Evolutionary conservation across 352 stramenopile species (phyloP).

Genomic region (Phytophthora colocasiae): DNA sequence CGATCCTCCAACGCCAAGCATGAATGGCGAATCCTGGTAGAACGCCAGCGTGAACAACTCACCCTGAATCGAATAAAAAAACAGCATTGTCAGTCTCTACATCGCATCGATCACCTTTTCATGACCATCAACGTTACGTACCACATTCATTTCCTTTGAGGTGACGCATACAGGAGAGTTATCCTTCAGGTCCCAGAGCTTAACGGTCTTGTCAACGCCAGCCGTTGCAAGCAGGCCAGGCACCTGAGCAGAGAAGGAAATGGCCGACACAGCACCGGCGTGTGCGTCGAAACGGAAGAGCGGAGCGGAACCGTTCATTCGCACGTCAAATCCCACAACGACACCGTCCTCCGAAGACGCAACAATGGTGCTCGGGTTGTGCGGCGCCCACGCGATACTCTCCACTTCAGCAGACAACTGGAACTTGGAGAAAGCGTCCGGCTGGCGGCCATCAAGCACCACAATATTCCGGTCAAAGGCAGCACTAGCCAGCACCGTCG

Average conservation of each 20-base stretch:
- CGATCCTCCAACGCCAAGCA: conserved; percentile 90
- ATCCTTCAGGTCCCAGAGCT: conserved; percentile 95
- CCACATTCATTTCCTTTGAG: conserved; percentile 93
- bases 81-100: conserved; percentile 9
- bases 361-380: conserved; percentile 93
- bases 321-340: conserved; percentile 95
- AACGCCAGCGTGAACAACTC: conserved; percentile 93
- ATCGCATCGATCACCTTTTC: not conserved
- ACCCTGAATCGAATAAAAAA: conserved; percentile 52
- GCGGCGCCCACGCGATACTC: conserved; percentile 94
- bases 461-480: conserved; percentile 96
- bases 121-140: conserved; percentile 47
- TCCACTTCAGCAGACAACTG: conserved; percentile 89
- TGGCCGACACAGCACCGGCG: conserved; percentile 81
- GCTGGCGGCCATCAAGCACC: conserved; percentile 93
- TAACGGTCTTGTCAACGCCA: conserved; percentile 98
- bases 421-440: conserved; percentile 85
- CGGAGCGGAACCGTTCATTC: conserved; percentile 92
- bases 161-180: conserved; percentile 81
- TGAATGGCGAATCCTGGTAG: conserved; percentile 88
- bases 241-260: conserved; percentile 88
- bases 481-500: conserved; percentile 95
- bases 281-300: conserved; percentile 95
- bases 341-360: conserved; percentile 95
- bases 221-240: conserved; percentile 96